Evolutionary conservation across 73 alveolate genomes (phyloP), one percentile per base, ranked within the genome.

Genomic region (Paramecium primaurelia): DNA sequence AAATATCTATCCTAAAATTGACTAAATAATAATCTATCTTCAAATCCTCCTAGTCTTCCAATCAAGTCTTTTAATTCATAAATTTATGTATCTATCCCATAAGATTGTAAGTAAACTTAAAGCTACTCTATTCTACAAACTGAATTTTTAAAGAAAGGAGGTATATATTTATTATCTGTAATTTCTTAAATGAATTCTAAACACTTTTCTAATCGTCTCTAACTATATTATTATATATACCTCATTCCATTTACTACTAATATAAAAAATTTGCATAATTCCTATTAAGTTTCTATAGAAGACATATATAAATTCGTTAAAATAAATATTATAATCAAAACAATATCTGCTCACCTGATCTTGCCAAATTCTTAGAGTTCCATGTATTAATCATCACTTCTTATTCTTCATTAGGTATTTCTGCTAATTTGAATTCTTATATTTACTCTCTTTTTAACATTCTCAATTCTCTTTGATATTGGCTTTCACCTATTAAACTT

Each of bases 171-270:
- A 25, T 80, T 9, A 47, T 28, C 58, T 49, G 75, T 49, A 12
- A 42, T 47, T 49, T 80, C 73, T 26, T 47, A 25, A 9, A 80
- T 42, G 58, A 45, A 80, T 36, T 80, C 71, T 47, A 80, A 45
- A 49, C 91, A 80, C 58, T 49, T 80, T 22, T 80, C 91, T 49
- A 80, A 80, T 18, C 91, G 91, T 36, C 91, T 80, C 44, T 40
- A 25, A 45, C 11, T 45, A 45, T 22, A 32, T 47, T 20, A 80
- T 4, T 54, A 16, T n/a, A 45, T 22, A 26, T 80, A 80, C 91
- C 73, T 80, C 91, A 80, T 80, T 16, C 91, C 91, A 80, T 80
- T 47, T 9, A 80, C 26, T 22, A 40, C 49, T 25, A 80, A 8
- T 8, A 18, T 18, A 47, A 80, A 80, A 20, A 80, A 47, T 8